Base-by-base conservation (phyloP, 257 asterid genomes). In the Nicotiana obtusifolia region DNA sequence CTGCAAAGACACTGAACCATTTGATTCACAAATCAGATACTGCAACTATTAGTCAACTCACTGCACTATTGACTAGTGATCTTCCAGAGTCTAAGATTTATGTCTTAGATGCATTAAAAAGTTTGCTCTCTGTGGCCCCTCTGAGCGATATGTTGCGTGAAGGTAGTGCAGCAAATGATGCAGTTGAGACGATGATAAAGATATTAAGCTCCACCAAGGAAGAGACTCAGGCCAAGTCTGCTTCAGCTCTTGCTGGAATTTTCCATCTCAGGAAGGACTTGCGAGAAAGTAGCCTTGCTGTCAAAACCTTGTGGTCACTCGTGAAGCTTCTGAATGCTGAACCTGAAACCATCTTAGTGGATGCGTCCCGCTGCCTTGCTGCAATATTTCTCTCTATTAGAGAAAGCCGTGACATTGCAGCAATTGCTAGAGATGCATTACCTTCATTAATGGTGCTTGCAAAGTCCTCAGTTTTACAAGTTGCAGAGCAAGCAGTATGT, bases 151-250 rank as follows among this genome's bases (percentile, higher is more conserved):
- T 96, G 90, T 87, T 93, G 31, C 97, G 94, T 64, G 98, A 94
- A 90, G 99, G 99, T 68, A 92, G 97, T 87, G 99, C 99, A 53
- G 94, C 97, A 83, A 96, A 94, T 88, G 99, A 96, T 89, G 98
- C 99, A 52, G 88, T 96, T 62, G 98, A 92, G 89, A 96, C 97
- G 6, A 93, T 96, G 94, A 89, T 96, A 84, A 96, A 91, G 87
- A 89, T 96, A 81, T 86, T 96, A 85, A 87, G 89, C 87, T 96
- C 94, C 69, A 85, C 87, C 66, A 96, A 84, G 79, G 98, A 94
- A 85, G 99, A 96, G 89, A 94, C 99, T 88, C 98, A 89, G 84
- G 94, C 94, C 5, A 94, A 93, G 86, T 93, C 99, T 53, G 95
- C 98, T 5, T 91, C 88, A 78, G 95, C 97, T 83, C 95, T 96